phyloP scores from a whole-genome alignment of 2,329 filamentous ascomycete genomes.

The Aspergillus bombycis region DNA sequence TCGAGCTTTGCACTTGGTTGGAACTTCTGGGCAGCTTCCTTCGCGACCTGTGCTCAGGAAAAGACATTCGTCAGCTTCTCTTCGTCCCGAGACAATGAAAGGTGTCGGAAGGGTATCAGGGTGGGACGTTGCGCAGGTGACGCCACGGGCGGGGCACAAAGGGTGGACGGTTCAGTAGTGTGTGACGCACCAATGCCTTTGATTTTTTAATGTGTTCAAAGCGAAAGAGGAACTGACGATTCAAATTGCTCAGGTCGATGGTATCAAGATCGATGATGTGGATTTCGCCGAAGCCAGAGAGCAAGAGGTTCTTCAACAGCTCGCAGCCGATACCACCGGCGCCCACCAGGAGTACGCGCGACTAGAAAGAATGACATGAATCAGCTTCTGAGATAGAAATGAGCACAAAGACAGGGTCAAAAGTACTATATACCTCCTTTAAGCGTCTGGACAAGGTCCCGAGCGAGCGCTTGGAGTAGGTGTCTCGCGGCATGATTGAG shows the following conservation, averaged over 20 bases:
- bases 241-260: slow-evolving; percentile 96
- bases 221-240: slow-evolving; percentile 94
- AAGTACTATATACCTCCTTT: slow-evolving; percentile 39
- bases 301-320: slow-evolving; percentile 91
- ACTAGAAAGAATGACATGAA: slow-evolving; percentile 53
- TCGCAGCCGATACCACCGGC: slow-evolving; percentile 98
- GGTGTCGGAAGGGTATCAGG: background rate
- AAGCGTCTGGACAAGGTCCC: slow-evolving; percentile 45
- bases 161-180: slow-evolving; percentile 12
- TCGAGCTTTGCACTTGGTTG: slow-evolving; percentile 85
- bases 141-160: slow-evolving; percentile 8
- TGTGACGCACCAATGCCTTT: slow-evolving; percentile 75
- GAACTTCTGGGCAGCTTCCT: slow-evolving; percentile 86
- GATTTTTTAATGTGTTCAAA: slow-evolving; percentile 98
- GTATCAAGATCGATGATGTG: slow-evolving; percentile 97
- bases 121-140: background rate
- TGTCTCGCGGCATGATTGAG: slow-evolving; percentile 43
- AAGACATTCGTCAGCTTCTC: slow-evolving; percentile 20
- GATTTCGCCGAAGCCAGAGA: slow-evolving; percentile 88
- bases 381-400: background rate
- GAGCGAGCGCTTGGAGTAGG: slow-evolving; percentile 47
- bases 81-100: background rate
- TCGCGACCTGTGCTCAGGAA: slow-evolving; percentile 69
- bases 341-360: slow-evolving; percentile 88
- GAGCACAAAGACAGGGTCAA: slow-evolving; percentile 5